phyloP scores from a whole-genome alignment of 257 asterid species.

The Solanum chaucha region DNA sequence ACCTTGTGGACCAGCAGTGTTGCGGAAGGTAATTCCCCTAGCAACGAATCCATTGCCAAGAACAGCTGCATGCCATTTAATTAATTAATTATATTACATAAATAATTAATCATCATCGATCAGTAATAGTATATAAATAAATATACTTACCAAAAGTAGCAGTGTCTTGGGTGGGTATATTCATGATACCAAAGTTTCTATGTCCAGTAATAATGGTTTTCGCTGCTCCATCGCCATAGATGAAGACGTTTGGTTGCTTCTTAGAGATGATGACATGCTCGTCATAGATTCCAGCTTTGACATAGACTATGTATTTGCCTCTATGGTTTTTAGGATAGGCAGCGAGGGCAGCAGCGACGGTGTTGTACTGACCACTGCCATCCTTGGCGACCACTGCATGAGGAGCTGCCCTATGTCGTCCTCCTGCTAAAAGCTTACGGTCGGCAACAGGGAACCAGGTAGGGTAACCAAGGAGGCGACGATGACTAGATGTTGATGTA shows the following conservation, averaged over 20 bases:
- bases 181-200: conserved; percentile 21
- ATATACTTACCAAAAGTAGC: conserved; percentile 48
- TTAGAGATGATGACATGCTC: conserved; percentile 46
- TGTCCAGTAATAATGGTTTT: conserved; percentile 50
- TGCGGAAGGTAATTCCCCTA: conserved; percentile 50
- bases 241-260: conserved; percentile 36
- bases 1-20: conserved; percentile 60
- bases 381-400: conserved; percentile 57
- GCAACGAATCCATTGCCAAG: conserved; percentile 50
- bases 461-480: conserved; percentile 33
- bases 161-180: conserved; percentile 38
- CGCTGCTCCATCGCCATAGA: conserved; percentile 73
- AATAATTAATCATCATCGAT: too few species aligned
- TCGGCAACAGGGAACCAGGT: conserved; percentile 45
- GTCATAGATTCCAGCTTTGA: conserved; percentile 56
- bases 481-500: not conserved
- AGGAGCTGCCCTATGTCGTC: conserved; percentile 9
- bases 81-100: too few species aligned
- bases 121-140: not conserved
- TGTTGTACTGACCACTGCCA: conserved; percentile 51
- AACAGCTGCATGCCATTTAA: conserved; percentile 14
- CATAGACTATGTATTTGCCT: conserved; percentile 49
- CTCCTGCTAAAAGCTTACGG: conserved; percentile 34
- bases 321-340: conserved; percentile 37
- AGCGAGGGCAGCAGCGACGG: conserved; percentile 31